Conservation (phyloP, 352 stramenopile species). For the Pythium folliculosum region DNA sequence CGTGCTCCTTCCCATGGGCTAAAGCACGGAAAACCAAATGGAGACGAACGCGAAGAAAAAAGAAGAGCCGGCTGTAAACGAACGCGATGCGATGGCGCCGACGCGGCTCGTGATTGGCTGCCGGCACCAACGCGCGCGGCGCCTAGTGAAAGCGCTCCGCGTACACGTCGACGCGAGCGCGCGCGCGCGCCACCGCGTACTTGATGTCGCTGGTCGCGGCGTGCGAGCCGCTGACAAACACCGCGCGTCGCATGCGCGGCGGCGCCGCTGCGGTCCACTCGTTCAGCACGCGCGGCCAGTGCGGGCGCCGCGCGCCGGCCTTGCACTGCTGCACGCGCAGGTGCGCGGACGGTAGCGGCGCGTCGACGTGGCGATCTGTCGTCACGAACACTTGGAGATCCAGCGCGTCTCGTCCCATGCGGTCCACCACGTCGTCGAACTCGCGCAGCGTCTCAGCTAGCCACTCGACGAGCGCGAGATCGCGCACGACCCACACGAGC, state of each 20-base stretch:
- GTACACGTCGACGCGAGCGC: constrained; percentile 28
- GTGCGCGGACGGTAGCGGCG: background rate
- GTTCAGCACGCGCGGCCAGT: constrained; percentile 18
- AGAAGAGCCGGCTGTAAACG: background rate
- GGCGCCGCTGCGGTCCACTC: background rate
- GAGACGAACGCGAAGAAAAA: background rate
- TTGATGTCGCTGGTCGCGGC: constrained; percentile 34
- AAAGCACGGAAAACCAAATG: background rate
- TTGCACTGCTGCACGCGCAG: constrained; percentile 13
- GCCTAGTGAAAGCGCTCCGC: constrained; percentile 33
- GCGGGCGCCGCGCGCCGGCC: background rate
- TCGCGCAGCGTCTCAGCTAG: constrained; percentile 27
- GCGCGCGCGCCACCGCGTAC: constrained; percentile 12
- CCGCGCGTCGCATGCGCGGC: constrained; percentile 2
- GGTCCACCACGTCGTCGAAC: constrained; percentile 31
- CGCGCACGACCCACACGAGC: constrained; percentile 37
- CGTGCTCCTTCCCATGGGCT: background rate
- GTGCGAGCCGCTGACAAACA: constrained; percentile 34
- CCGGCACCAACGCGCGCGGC: too few species aligned
- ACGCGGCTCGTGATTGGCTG: background rate
- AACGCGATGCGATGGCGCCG: background rate
- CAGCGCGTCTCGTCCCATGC: background rate
- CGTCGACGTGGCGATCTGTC: background rate
- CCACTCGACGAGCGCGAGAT: constrained; percentile 26
- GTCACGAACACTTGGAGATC: constrained; percentile 33